These are phyloP conservation scores for Monilinia aucupariae DNA, from an alignment of 2,329 filamentous ascomycete genomes.

Conservation along the genomic window DNA sequence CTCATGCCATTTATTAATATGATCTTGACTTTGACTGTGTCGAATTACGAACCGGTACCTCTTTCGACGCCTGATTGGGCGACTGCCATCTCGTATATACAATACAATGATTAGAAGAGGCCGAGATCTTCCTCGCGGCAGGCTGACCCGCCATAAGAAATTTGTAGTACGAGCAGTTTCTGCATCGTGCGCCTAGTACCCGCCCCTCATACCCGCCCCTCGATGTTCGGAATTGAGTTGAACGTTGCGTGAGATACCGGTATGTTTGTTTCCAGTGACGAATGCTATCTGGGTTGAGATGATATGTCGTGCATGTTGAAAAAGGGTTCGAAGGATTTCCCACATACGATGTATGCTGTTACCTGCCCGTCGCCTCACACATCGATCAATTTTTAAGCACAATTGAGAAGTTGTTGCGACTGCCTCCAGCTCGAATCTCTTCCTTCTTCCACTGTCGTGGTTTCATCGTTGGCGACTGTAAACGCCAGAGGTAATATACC, in stretches of 20 bases:
- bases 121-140: constrained; percentile 4
- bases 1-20: not conserved
- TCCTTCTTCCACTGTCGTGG: constrained; percentile 52
- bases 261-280: not conserved
- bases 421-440: constrained; percentile 67
- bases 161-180: not conserved
- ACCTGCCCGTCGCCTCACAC: not conserved
- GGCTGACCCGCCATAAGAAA: not conserved
- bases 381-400: constrained; percentile 45
- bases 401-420: constrained; percentile 88
- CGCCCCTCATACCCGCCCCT: not conserved
- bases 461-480: constrained; percentile 26
- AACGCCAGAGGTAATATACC: constrained; percentile 80
- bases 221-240: not conserved
- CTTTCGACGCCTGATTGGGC: constrained; percentile 31
- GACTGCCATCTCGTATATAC: not conserved
- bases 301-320: not conserved
- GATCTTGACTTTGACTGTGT: constrained; percentile 4
- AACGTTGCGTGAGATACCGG: not conserved
- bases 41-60: constrained; percentile 12
- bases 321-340: not conserved
- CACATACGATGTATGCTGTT: not conserved
- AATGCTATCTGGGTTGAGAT: not conserved
- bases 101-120: not conserved
- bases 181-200: not conserved